Evolutionary conservation across 768 basidiomycete genomes (phyloP).

Genomic region (Termitomyces sp.): DNA sequence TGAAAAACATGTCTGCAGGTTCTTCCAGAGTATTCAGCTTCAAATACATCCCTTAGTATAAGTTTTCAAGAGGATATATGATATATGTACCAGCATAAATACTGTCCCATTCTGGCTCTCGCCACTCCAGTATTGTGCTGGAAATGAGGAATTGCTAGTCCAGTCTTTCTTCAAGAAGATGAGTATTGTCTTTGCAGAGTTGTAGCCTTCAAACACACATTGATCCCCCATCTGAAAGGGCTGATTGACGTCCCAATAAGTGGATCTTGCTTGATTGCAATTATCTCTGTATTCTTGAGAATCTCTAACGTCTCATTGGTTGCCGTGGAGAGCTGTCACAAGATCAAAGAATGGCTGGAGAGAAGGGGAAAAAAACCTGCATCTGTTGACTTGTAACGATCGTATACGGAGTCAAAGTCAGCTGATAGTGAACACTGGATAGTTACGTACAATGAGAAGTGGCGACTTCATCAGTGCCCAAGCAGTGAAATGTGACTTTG

Average conservation of each 20-base stretch:
- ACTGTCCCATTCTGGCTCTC: constrained; percentile 55
- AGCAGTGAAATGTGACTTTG: constrained; percentile 67
- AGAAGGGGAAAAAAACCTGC: background rate
- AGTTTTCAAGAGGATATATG: background rate
- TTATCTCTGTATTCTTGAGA: constrained; percentile 56
- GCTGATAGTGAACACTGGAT: background rate
- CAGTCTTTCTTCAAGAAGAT: constrained; percentile 17
- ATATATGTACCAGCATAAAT: constrained; percentile 51
- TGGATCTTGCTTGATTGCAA: constrained; percentile 67
- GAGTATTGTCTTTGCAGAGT: background rate
- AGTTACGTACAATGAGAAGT: constrained; percentile 34
- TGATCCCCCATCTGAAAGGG: constrained; percentile 67
- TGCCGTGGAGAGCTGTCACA: constrained; percentile 34
- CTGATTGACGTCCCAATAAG: constrained; percentile 57
- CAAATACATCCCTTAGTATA: background rate
- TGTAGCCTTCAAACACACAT: constrained; percentile 30
- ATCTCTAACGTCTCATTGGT: constrained; percentile 49
- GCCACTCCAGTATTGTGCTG: constrained; percentile 66
- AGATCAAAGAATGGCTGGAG: background rate
- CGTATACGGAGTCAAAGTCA: background rate
- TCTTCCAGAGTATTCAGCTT: constrained; percentile 55
- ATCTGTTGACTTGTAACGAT: constrained; percentile 12
- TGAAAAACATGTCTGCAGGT: constrained; percentile 51
- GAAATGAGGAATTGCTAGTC: constrained; percentile 37
- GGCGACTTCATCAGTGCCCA: constrained; percentile 70